A percentile compares a stretch with the other conserved stretches of the same genome.
Conservation (phyloP, 305 asterid species). For the Fraxinus platypoda region DNA sequence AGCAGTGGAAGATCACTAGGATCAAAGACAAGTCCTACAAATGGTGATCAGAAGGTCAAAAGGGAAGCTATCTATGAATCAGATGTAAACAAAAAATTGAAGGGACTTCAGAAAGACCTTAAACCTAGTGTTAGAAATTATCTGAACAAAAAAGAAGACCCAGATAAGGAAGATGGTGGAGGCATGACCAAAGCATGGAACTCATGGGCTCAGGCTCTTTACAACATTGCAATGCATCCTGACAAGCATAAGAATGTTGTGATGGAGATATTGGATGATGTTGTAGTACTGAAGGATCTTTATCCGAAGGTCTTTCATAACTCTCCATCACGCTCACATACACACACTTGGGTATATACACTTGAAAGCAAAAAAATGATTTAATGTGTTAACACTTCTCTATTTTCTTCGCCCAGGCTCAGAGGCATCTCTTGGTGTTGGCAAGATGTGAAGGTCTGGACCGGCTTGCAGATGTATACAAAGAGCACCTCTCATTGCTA, state of each 20-base stretch:
- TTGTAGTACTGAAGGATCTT: conserved; percentile 78
- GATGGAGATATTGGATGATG: conserved; percentile 60
- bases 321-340: background rate
- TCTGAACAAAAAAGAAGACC: conserved; percentile 19
- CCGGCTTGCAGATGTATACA: conserved; percentile 51
- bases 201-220: conserved; percentile 69
- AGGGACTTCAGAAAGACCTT: conserved; percentile 42
- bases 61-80: conserved; percentile 42
- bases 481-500: conserved; percentile 61
- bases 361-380: background rate
- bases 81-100: conserved; percentile 50
- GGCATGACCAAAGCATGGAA: conserved; percentile 48
- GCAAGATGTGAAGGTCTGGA: conserved; percentile 76
- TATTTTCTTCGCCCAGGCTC: conserved; percentile 55
- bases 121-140: conserved; percentile 33
- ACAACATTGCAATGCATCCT: conserved; percentile 75
- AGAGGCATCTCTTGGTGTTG: conserved; percentile 64
- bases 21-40: conserved; percentile 23
- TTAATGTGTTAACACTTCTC: background rate
- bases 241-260: conserved; percentile 48
- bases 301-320: conserved; percentile 71
- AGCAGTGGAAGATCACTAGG: conserved; percentile 17
- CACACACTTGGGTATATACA: background rate
- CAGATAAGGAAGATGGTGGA: conserved; percentile 26
- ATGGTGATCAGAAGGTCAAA: conserved; percentile 51